Percentiles rank a stretch among this genome's conserved stretches.
These are phyloP conservation scores for Trichoderma sp. DNA, from an alignment of 2,329 filamentous ascomycete genomes.

Conservation along the genomic window DNA sequence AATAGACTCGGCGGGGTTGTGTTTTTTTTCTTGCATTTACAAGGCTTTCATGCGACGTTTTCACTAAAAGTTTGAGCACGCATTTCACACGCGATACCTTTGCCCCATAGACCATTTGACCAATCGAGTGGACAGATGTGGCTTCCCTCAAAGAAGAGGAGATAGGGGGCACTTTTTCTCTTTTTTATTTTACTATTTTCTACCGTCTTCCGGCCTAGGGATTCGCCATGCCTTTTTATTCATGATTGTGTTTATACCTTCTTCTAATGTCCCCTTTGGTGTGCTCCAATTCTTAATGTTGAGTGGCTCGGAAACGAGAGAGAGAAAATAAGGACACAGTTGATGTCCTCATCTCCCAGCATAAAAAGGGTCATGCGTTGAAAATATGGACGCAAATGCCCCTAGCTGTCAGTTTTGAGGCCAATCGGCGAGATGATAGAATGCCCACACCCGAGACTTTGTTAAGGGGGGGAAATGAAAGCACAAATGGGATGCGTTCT, in stretches of 20 bases:
- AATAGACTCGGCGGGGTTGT: conserved; percentile 51
- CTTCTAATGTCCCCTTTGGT: conserved; percentile 28
- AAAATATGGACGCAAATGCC: background rate
- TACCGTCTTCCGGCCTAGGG: conserved; percentile 29
- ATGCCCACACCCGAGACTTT: background rate
- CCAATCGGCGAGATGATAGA: background rate
- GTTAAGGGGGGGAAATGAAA: background rate
- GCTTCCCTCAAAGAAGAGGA: conserved; percentile 35
- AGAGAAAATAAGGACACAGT: background rate
- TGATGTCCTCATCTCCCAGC: conserved; percentile 6
- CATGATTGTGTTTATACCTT: conserved; percentile 32
- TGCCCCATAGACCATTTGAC: conserved; percentile 44
- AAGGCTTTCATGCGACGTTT: conserved; percentile 46
- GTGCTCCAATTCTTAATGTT: conserved; percentile 34
- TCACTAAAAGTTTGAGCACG: conserved; percentile 46
- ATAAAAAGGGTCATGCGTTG: background rate
- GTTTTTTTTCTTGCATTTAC: conserved; percentile 48
- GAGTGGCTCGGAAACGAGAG: conserved; percentile 20
- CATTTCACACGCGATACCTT: conserved; percentile 51
- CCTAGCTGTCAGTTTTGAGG: background rate
- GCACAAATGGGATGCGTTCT: background rate
- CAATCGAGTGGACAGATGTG: conserved; percentile 32
- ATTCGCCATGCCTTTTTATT: conserved; percentile 25
- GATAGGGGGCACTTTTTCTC: conserved; percentile 27
- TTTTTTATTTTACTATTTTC: conserved; percentile 1